Base-by-base conservation (phyloP, 495 filamentous ascomycete genomes). In the Chaetomium fimeti region DNA sequence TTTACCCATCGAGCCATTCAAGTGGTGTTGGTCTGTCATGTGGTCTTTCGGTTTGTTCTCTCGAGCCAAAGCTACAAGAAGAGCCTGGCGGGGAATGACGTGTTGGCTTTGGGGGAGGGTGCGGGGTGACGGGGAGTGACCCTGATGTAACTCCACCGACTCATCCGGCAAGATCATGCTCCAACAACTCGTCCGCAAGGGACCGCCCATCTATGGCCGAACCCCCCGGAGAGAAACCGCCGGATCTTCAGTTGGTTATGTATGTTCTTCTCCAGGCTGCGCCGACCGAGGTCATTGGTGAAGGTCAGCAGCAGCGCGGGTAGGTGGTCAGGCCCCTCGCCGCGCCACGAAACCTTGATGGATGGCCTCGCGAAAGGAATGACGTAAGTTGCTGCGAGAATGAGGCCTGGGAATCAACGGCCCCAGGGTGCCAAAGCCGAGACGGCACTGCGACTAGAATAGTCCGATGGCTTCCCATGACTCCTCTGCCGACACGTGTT, bases 231-330 rank as follows among this genome's bases (percentile, higher is more conserved):
- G 32, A 36, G 7, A 36, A 9, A 11, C 32, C n/a, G n/a, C n/a
- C n/a, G n/a, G n/a, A n/a, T n/a, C n/a, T n/a, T n/a, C n/a, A n/a
- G 32, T 36, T 11, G 7, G 8, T 5, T 36, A 11, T 36, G 8
- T 11, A 11, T 36, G 7, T 57, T 40, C 48, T 32, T 32, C 25
- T 55, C 16, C 27, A n/a, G 11, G 15, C 11, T 3, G 40, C 56
- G 25, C 48, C 28, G 49, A 65, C 63, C 57, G 52, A 61, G 63
- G 62, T 65, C 63, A 65, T 42, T 47, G 43, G 58, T 18, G 18
- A 61, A 1, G 36, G 63, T 61, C 58, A 61, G 45, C 59, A 45
- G 59, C 45, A 61, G 42, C 48, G 16, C 27, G 27, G 43, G 25
- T 16, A 27, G 43, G 25, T 16, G 40, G 29, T 62, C 51, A 62